These are phyloP conservation scores for Heracleum sosnowskyi DNA, from an alignment of 129 eudicot species.

Conservation along the genomic window DNA sequence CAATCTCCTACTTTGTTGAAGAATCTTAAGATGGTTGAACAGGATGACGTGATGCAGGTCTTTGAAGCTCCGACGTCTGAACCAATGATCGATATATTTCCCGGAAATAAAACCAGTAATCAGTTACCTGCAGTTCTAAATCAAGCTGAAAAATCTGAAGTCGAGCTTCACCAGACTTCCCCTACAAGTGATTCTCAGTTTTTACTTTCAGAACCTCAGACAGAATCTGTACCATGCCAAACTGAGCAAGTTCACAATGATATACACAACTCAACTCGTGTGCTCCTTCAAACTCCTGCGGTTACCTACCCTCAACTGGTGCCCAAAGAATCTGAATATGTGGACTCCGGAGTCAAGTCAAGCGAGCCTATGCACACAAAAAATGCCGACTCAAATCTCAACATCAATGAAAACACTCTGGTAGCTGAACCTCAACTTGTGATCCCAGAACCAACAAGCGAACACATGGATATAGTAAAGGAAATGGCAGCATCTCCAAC, in stretches of 20 bases:
- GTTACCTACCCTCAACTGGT: neutral
- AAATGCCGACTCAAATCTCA: neutral
- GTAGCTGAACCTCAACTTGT: slow-evolving; percentile 16
- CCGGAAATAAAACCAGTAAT: slow-evolving; percentile 7
- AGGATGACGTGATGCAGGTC: slow-evolving; percentile 59
- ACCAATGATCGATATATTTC: slow-evolving; percentile 20
- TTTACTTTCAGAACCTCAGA: slow-evolving; percentile 9
- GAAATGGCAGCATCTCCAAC: slow-evolving; percentile 4
- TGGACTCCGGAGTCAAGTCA: slow-evolving; percentile 2
- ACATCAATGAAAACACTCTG: neutral
- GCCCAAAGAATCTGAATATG: neutral
- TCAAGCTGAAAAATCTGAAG: slow-evolving; percentile 7
- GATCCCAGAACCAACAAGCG: slow-evolving; percentile 5
- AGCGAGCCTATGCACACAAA: slow-evolving; percentile 11
- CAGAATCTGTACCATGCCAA: slow-evolving; percentile 11
- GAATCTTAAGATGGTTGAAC: slow-evolving; percentile 52
- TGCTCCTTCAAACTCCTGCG: slow-evolving; percentile 11
- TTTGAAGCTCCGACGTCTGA: slow-evolving; percentile 33
- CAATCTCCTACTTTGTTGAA: slow-evolving; percentile 16
- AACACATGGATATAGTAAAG: slow-evolving; percentile 10
- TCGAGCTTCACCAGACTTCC: slow-evolving; percentile 3
- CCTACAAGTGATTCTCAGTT: slow-evolving; percentile 8
- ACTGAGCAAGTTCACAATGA: slow-evolving; percentile 10
- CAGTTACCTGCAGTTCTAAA: slow-evolving; percentile 20
- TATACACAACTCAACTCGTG: slow-evolving; percentile 1